A percentile compares a stretch with the other conserved stretches of the same genome.
phyloP scores from a whole-genome alignment of 176 grass and related monocot species.

The Lolium rigidum region DNA sequence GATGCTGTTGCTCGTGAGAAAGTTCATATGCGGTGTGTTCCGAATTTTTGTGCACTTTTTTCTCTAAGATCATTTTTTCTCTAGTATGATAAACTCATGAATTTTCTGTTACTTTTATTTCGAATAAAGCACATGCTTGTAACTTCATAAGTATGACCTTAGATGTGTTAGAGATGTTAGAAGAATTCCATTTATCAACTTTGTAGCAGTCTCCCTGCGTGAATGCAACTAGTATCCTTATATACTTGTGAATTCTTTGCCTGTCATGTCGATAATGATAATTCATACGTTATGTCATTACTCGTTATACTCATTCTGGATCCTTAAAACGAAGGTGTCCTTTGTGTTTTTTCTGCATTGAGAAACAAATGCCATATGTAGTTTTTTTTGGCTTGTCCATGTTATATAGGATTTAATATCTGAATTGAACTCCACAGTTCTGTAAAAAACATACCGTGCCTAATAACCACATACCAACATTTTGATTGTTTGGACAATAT shows the following conservation, averaged over 20 bases:
- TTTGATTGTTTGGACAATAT: neutral
- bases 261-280: neutral
- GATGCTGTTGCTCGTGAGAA: constrained; percentile 77
- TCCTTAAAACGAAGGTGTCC: neutral
- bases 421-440: neutral
- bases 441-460: neutral
- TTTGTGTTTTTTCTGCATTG: neutral
- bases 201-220: neutral
- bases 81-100: neutral
- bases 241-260: neutral
- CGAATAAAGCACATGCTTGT: neutral
- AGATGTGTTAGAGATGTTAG: neutral
- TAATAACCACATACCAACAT: neutral
- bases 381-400: neutral
- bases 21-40: constrained; percentile 70
- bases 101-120: constrained; percentile 2
- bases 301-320: neutral
- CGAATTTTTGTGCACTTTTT: neutral
- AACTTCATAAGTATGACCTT: constrained; percentile 1
- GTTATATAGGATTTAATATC: neutral
- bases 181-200: constrained; percentile 13
- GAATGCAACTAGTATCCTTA: neutral
- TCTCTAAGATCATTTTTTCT: constrained; percentile 14
- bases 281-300: neutral
- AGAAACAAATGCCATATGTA: neutral